Evolutionary conservation across 2,329 filamentous ascomycete species (phyloP).

Genomic region (Colletotrichum musicola): DNA sequence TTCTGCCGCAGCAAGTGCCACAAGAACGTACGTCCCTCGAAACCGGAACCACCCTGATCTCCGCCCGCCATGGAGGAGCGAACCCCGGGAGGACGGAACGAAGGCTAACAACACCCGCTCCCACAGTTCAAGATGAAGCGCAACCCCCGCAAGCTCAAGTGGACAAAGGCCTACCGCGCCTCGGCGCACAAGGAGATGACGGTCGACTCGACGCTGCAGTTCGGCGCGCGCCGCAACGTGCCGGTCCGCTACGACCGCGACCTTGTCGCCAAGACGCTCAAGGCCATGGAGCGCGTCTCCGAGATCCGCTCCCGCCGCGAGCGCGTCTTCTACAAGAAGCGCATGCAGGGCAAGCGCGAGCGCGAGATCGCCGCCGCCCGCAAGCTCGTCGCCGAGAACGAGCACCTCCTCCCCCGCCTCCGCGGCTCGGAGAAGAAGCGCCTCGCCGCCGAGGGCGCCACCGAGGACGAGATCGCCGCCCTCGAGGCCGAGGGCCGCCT

Average conservation of each 20-base stretch:
- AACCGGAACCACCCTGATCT: neutral
- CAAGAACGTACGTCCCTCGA: constrained; percentile 61
- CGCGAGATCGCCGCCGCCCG: constrained; percentile 82
- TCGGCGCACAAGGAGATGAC: constrained; percentile 79
- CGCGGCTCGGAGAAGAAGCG: constrained; percentile 72
- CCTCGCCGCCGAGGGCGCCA: constrained; percentile 62
- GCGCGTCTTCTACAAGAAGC: constrained; percentile 91
- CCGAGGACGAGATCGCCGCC: constrained; percentile 64
- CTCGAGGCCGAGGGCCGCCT: constrained; percentile 54
- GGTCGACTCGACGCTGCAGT: constrained; percentile 93
- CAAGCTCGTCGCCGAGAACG: constrained; percentile 91
- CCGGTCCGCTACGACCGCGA: constrained; percentile 97
- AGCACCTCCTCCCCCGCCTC: constrained; percentile 87
- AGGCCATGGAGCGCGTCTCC: constrained; percentile 90
- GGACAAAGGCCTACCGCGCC: constrained; percentile 94
- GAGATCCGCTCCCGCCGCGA: constrained; percentile 89
- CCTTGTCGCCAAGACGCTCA: constrained; percentile 86
- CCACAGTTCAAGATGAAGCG: constrained; percentile 91
- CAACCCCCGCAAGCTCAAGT: constrained; percentile 95
- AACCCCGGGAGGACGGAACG: constrained; percentile 4
- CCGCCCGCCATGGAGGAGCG: neutral
- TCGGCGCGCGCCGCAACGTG: constrained; percentile 92
- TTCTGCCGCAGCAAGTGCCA: constrained; percentile 73
- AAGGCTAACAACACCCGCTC: neutral
- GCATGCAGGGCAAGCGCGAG: constrained; percentile 92